Base-by-base conservation (phyloP, 2,329 filamentous ascomycete genomes). In the Claviceps lovelessii region DNA sequence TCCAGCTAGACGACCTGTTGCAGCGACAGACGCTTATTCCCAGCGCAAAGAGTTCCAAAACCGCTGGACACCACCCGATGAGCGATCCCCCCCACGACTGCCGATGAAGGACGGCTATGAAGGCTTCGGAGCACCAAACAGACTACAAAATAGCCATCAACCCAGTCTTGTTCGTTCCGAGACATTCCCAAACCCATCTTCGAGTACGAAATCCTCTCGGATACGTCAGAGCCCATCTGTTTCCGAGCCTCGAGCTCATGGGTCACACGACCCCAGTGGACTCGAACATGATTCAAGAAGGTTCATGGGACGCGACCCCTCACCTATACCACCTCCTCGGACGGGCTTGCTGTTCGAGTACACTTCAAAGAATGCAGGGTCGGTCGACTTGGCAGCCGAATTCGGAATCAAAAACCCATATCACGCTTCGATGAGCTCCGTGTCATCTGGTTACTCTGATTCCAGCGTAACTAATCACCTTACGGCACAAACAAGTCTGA, bases 321-420 rank as follows among this genome's bases (percentile, higher is more conserved):
- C 77, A 5, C 71, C 77, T 37, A 68, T 70, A 5, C 78, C 78
- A 2, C 78, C 78, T 1, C 78, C 78, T 7, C 72, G 77, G 15
- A 77, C 70, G 29, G 77, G 73, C 54, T 61, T 76, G 9, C 64
- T 78, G 33, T 72, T 67, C 59, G 41, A 74, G 69, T 23, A 63
- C 67, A n/a, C 66, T 19, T 41, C 65, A 23, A 68, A 68, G 13
- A 69, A 69, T 49, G 63, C 61, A 2, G 67, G 62, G 7, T 72
- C 75, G 2, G 72, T 83, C 46, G 79, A 84, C 60, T 70, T 83
- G 8, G 78, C 76, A 1, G 75, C 73, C 37, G 81, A 83, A 56
- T 84, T 84, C 59, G 80, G 80, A 11, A 66, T 73, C 29, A 75
- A 78, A 39, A 85, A 85, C 60, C 78, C 81, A 0, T 84, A 85